phyloP scores from a whole-genome alignment of 2,329 filamentous ascomycete genomes.

The Aureobasidium musti region DNA sequence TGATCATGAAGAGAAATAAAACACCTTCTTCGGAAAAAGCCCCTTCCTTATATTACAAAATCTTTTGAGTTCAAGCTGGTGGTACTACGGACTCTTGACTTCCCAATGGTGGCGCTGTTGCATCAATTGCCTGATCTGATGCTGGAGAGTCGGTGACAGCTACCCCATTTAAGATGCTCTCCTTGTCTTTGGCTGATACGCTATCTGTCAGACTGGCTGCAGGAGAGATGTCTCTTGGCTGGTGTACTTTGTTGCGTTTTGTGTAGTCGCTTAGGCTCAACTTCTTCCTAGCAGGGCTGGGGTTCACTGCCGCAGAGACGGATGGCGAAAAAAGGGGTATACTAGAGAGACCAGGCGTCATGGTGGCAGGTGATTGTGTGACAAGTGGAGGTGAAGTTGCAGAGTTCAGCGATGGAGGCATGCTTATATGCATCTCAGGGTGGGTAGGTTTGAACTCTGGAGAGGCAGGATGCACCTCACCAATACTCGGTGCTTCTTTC shows the following conservation, averaged over 20 bases:
- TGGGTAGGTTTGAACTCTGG: conserved; percentile 32
- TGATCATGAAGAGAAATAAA: neutral
- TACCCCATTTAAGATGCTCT: conserved; percentile 13
- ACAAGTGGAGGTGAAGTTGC: conserved; percentile 11
- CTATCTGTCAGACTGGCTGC: conserved; percentile 23
- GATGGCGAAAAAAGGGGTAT: conserved; percentile 41
- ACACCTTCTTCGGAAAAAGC: neutral
- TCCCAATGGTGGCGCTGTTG: neutral
- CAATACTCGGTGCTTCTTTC: conserved; percentile 5
- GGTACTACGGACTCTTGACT: conserved; percentile 16
- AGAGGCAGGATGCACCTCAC: conserved; percentile 27
- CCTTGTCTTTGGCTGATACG: conserved; percentile 25
- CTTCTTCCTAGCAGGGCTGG: conserved; percentile 51
- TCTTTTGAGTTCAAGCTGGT: conserved; percentile 9
- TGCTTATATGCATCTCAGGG: conserved; percentile 38
- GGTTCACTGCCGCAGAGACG: conserved; percentile 46
- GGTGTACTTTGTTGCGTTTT: conserved; percentile 45
- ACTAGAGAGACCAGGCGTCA: conserved; percentile 31
- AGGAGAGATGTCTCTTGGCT: conserved; percentile 23
- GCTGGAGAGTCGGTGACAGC: conserved; percentile 20
- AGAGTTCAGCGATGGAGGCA: conserved; percentile 40
- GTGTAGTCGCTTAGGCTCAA: conserved; percentile 56
- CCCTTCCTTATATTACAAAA: conserved; percentile 8
- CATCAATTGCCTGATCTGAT: conserved; percentile 3
- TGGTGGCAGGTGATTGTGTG: conserved; percentile 37